Evolutionary conservation across 345 rosid genomes (phyloP).

Genomic region (Eucalyptus shirleyi): DNA sequence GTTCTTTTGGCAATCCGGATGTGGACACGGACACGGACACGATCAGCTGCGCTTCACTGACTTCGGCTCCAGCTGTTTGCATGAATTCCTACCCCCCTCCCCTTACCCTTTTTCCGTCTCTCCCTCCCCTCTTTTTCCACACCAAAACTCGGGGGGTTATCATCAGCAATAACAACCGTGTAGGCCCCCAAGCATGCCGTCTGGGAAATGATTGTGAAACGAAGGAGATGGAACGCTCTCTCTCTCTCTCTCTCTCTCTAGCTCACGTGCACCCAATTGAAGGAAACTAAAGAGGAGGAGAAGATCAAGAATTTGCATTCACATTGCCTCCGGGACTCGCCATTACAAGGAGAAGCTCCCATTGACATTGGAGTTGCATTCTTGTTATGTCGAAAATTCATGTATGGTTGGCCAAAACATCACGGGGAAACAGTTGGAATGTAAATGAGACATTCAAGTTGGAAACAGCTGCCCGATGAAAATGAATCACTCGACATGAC

Average conservation of each 20-base stretch:
- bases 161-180: neutral
- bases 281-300: neutral
- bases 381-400: neutral
- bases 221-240: neutral
- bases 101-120: neutral
- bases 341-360: neutral
- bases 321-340: neutral
- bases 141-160: neutral
- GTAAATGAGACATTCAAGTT: accelerated
- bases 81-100: neutral
- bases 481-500: neutral
- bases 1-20: neutral
- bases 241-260: neutral
- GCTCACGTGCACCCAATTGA: neutral
- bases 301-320: neutral
- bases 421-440: neutral
- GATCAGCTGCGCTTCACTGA: neutral
- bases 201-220: neutral
- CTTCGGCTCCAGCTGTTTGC: neutral
- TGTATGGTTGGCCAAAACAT: neutral
- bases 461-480: neutral
- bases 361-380: neutral
- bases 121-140: neutral
- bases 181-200: neutral
- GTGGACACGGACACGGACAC: neutral